Evolutionary conservation across 1,284 basidiomycete species (phyloP).

Genomic region (Papiliotrema nemorosa): DNA sequence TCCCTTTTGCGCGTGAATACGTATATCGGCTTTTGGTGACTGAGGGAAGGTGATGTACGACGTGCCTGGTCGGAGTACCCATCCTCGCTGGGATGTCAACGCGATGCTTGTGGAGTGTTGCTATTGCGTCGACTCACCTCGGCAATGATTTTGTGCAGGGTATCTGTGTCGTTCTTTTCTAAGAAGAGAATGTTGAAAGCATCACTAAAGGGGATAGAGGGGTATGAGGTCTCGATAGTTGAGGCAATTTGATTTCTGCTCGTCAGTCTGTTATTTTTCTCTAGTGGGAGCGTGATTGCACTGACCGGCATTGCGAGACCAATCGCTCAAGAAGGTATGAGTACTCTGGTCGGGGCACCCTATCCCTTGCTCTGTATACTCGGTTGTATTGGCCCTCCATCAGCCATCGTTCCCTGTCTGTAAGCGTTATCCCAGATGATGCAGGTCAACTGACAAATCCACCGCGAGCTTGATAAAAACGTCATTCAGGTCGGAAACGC

Average conservation of each 20-base stretch:
- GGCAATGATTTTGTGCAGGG: conserved; percentile 37
- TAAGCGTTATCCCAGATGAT: conserved; percentile 28
- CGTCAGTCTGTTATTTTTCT: not conserved
- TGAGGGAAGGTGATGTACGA: conserved; percentile 40
- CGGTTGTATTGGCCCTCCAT: conserved; percentile 99
- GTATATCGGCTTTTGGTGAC: conserved; percentile 24
- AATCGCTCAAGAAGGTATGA: conserved; percentile 46
- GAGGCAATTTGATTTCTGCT: conserved; percentile 48
- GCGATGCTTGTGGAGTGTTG: not conserved
- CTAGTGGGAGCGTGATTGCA: not conserved
- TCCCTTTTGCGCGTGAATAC: conserved; percentile 15
- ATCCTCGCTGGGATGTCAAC: conserved; percentile 36
- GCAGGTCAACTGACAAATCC: conserved; percentile 57
- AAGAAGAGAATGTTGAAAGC: conserved; percentile 48
- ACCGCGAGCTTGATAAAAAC: conserved; percentile 80
- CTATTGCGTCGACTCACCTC: conserved; percentile 18
- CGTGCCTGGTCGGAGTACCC: conserved; percentile 43
- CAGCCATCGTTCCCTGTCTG: conserved; percentile 73
- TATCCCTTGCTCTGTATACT: conserved; percentile 90
- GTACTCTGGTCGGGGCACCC: conserved; percentile 55
- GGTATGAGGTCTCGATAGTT: conserved; percentile 49
- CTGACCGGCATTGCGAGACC: conserved; percentile 47
- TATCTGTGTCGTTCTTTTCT: conserved; percentile 39
- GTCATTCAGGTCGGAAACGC: conserved; percentile 62
- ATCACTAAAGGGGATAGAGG: conserved; percentile 43